These are phyloP conservation scores for Logfia minima DNA, from an alignment of 129 eudicot genomes.

Conservation along the genomic window DNA sequence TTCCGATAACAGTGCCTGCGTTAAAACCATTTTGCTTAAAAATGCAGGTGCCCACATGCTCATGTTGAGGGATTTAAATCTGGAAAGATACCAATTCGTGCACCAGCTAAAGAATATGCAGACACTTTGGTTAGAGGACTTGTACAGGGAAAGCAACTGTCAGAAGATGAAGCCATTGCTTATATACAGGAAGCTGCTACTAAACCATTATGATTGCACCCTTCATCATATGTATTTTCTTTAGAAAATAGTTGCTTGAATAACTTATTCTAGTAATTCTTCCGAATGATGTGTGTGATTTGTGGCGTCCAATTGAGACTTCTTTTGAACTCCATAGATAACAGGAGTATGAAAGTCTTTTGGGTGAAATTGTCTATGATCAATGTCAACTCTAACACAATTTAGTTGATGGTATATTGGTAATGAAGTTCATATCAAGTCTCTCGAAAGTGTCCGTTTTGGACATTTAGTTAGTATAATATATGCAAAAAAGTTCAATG, in stretches of 20 bases:
- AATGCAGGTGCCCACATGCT: conserved; percentile 56
- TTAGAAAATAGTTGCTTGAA: conserved; percentile 7
- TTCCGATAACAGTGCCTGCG: background rate
- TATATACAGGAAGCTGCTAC: conserved; percentile 74
- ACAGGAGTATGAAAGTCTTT: background rate
- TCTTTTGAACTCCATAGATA: background rate
- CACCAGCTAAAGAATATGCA: conserved; percentile 73
- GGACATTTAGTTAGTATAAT: background rate
- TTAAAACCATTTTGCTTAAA: background rate
- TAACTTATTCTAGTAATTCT: conserved; percentile 12
- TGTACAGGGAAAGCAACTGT: conserved; percentile 66
- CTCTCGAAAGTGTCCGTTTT: too few species aligned
- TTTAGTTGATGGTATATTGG: background rate
- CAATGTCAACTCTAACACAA: too few species aligned
- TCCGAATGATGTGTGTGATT: conserved; percentile 9
- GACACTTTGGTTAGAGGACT: conserved; percentile 75
- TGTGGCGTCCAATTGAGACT: conserved; percentile 12
- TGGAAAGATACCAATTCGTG: conserved; percentile 57
- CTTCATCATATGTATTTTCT: conserved; percentile 19
- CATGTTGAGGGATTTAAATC: conserved; percentile 65
- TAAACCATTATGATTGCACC: conserved; percentile 47
- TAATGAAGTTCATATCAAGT: background rate
- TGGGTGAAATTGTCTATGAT: background rate
- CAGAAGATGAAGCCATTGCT: conserved; percentile 73
- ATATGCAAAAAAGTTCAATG: background rate